Conservation (phyloP, 2,329 filamentous ascomycete species). For the Epichloe typhina region DNA sequence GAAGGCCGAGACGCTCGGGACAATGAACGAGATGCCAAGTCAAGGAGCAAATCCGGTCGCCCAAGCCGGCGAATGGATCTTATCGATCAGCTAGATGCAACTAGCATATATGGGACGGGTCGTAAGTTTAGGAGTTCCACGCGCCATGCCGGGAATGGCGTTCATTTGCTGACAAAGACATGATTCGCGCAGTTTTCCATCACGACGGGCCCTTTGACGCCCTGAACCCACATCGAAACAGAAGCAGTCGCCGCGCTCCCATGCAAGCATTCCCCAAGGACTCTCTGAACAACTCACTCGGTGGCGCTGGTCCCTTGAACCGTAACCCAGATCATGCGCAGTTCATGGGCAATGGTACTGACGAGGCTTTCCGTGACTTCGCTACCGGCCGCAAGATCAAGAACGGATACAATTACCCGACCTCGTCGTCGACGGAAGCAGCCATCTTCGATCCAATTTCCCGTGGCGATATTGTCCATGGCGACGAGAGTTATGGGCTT, state of each 20-base stretch:
- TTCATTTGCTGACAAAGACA: neutral
- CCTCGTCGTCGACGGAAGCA: constrained; percentile 23
- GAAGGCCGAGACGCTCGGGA: constrained; percentile 32
- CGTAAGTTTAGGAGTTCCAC: constrained; percentile 39
- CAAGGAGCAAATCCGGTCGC: constrained; percentile 35
- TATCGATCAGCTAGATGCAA: constrained; percentile 94
- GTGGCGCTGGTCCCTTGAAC: constrained; percentile 76
- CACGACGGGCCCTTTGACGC: constrained; percentile 97
- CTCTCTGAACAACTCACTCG: constrained; percentile 83
- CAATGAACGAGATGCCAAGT: constrained; percentile 24
- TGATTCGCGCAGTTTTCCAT: constrained; percentile 62
- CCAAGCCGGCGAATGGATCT: constrained; percentile 56
- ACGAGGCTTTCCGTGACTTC: constrained; percentile 82
- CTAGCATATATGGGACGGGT: constrained; percentile 87
- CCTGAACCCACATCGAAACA: constrained; percentile 87
- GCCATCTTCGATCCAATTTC: constrained; percentile 55
- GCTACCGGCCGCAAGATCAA: constrained; percentile 26
- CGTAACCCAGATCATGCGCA: constrained; percentile 68
- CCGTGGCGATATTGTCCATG: constrained; percentile 63
- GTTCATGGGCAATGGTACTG: constrained; percentile 68
- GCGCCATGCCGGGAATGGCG: neutral
- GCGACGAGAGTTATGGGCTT: constrained; percentile 68
- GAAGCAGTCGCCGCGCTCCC: constrained; percentile 68
- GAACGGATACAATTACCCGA: constrained; percentile 12
- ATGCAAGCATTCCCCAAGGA: constrained; percentile 95